phyloP scores from a whole-genome alignment of 1,139 yeast genomes.

The Kurtzmaniella quercitrusa region DNA sequence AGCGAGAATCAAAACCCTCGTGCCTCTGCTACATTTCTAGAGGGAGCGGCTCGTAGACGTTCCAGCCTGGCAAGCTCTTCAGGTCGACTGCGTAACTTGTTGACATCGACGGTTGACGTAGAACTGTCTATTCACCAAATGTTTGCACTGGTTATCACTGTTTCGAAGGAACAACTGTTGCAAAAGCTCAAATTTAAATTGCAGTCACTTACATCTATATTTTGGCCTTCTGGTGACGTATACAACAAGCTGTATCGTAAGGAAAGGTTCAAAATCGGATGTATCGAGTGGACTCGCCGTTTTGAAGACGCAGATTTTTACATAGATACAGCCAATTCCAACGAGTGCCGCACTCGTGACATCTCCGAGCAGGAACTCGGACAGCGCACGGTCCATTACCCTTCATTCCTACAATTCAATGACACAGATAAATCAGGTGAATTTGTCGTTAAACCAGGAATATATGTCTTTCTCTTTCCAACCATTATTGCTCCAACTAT shows the following conservation, averaged over 20 bases:
- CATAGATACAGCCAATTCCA: constrained; percentile 36
- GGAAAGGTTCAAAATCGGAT: constrained; percentile 49
- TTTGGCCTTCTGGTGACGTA: constrained; percentile 58
- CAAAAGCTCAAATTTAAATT: constrained; percentile 31
- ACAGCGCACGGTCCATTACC: constrained; percentile 33
- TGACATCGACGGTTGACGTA: constrained; percentile 38
- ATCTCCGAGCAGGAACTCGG: constrained; percentile 34
- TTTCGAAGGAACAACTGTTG: constrained; percentile 30
- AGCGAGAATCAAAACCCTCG: neutral
- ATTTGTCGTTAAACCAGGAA: constrained; percentile 56
- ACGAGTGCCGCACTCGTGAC: constrained; percentile 26
- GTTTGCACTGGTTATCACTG: constrained; percentile 41
- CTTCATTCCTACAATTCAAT: constrained; percentile 13
- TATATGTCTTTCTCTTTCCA: constrained; percentile 75
- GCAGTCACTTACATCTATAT: constrained; percentile 30
- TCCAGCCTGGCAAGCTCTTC: constrained; percentile 15
- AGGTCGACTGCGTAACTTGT: constrained; percentile 34
- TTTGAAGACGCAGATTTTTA: constrained; percentile 45
- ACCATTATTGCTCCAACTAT: constrained; percentile 63
- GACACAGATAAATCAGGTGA: constrained; percentile 2
- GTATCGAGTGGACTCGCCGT: constrained; percentile 43
- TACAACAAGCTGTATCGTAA: constrained; percentile 36
- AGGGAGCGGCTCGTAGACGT: neutral
- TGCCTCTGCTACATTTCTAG: neutral
- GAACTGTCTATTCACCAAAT: constrained; percentile 45